Percentiles rank a stretch among this genome's conserved stretches.
Evolutionary conservation across 2,329 filamentous ascomycete genomes (phyloP).

Genomic region (Westerdykella sp.): DNA sequence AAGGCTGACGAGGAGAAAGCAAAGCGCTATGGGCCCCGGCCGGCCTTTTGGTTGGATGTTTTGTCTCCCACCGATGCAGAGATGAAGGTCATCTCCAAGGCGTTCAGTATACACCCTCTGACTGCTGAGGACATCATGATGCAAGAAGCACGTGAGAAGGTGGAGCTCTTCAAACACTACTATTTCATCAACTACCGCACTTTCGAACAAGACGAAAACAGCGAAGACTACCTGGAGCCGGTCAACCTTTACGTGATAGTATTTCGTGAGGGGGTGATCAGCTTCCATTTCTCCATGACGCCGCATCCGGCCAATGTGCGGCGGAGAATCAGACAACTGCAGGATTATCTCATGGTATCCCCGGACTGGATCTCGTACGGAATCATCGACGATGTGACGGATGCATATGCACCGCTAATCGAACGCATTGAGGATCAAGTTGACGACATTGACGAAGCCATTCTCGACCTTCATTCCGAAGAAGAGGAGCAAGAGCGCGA

Average conservation of each 20-base stretch:
- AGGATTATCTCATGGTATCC: constrained; percentile 86
- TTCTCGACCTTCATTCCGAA: constrained; percentile 69
- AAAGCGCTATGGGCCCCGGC: constrained; percentile 63
- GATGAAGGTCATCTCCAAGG: constrained; percentile 88
- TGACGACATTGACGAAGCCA: constrained; percentile 91
- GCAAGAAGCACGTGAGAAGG: constrained; percentile 95
- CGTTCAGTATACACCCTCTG: constrained; percentile 92
- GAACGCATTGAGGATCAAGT: constrained; percentile 93
- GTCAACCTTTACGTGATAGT: constrained; percentile 98
- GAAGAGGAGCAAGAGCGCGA: constrained; percentile 43
- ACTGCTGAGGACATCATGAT: constrained; percentile 96
- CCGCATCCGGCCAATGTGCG: constrained; percentile 96
- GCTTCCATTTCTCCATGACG: constrained; percentile 94
- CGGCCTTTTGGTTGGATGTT: constrained; percentile 95
- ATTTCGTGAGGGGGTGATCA: constrained; percentile 90
- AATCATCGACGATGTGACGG: constrained; percentile 96
- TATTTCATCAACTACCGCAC: constrained; percentile 99
- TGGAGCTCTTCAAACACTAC: constrained; percentile 94
- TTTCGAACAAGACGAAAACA: constrained; percentile 89
- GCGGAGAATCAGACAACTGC: constrained; percentile 83
- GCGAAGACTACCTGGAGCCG: constrained; percentile 84
- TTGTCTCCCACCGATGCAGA: constrained; percentile 85
- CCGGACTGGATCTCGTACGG: constrained; percentile 99
- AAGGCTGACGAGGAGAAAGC: constrained; percentile 26
- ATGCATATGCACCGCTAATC: constrained; percentile 89